Evolutionary conservation across 495 filamentous ascomycete species (phyloP).

Genomic region (Pseudevernia furfuracea): DNA sequence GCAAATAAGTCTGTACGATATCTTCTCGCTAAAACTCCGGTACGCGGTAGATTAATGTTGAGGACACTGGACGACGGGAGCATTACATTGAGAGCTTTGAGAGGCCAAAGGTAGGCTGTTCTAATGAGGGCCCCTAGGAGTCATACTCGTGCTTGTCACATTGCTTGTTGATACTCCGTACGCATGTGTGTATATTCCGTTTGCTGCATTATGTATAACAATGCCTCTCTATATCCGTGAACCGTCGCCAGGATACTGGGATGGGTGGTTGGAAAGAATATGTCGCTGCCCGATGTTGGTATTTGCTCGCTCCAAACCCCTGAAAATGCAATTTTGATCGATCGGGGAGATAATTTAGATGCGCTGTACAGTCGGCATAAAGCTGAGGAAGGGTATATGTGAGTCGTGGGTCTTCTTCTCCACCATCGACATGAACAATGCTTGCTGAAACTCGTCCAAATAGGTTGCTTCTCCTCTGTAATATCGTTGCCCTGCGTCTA

Average conservation of each 20-base stretch:
- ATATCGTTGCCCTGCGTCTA: background rate
- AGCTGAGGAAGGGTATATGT: constrained; percentile 19
- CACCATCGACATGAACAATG: background rate
- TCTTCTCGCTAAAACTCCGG: background rate
- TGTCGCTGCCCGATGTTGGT: background rate
- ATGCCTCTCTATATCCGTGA: background rate
- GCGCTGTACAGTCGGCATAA: constrained; percentile 15
- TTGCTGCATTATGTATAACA: background rate
- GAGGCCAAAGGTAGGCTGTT: constrained; percentile 1
- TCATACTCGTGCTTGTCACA: background rate
- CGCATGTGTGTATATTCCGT: background rate
- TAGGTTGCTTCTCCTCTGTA: background rate
- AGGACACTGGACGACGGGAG: background rate
- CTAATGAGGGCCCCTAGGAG: background rate
- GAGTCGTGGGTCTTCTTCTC: background rate
- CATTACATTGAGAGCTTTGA: background rate
- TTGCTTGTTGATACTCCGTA: background rate
- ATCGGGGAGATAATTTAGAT: constrained; percentile 8
- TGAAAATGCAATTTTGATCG: constrained; percentile 18
- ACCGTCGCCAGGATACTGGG: background rate
- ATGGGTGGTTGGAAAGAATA: background rate
- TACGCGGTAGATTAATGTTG: background rate
- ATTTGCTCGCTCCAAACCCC: constrained; percentile 9
- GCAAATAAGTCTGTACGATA: constrained; percentile 6
- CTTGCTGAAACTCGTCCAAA: constrained; percentile 12